Evolutionary conservation across 2,329 filamentous ascomycete genomes (phyloP).

Genomic region (Neophaeococcomyces aloes): DNA sequence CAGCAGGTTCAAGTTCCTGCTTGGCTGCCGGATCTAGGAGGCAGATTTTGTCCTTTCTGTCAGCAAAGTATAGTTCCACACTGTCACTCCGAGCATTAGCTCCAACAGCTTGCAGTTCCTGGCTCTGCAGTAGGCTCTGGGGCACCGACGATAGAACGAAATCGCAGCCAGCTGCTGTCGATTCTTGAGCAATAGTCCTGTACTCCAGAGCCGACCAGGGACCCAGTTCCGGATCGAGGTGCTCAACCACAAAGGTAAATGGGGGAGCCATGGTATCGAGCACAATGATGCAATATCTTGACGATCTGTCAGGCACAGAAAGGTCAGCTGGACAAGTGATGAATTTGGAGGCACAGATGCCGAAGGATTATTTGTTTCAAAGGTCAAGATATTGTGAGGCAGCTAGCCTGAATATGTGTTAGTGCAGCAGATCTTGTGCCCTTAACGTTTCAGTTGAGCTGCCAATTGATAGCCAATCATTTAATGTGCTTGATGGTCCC

Average conservation of each 20-base stretch:
- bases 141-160: slow-evolving; percentile 81
- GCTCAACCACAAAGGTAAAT: slow-evolving; percentile 88
- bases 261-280: slow-evolving; percentile 4
- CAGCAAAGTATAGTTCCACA: slow-evolving; percentile 70
- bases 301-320: neutral
- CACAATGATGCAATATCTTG: neutral
- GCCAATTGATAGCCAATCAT: neutral
- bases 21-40: slow-evolving; percentile 77
- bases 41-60: slow-evolving; percentile 67
- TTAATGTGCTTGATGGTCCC: neutral
- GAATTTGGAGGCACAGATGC: neutral
- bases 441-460: neutral
- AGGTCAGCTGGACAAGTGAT: slow-evolving; percentile 5
- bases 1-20: slow-evolving; percentile 71
- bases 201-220: slow-evolving; percentile 94
- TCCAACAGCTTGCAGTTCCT: slow-evolving; percentile 50
- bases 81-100: slow-evolving; percentile 64
- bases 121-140: slow-evolving; percentile 48
- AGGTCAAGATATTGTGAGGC: neutral
- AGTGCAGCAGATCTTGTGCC: slow-evolving; percentile 2
- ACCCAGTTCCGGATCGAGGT: slow-evolving; percentile 88
- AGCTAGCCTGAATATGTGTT: neutral
- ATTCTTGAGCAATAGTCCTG: slow-evolving; percentile 73
- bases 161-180: slow-evolving; percentile 50
- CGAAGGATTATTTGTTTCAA: slow-evolving; percentile 6